Evolutionary conservation across 306 rosid genomes (phyloP).

Genomic region (Citrullus colocynthis): DNA sequence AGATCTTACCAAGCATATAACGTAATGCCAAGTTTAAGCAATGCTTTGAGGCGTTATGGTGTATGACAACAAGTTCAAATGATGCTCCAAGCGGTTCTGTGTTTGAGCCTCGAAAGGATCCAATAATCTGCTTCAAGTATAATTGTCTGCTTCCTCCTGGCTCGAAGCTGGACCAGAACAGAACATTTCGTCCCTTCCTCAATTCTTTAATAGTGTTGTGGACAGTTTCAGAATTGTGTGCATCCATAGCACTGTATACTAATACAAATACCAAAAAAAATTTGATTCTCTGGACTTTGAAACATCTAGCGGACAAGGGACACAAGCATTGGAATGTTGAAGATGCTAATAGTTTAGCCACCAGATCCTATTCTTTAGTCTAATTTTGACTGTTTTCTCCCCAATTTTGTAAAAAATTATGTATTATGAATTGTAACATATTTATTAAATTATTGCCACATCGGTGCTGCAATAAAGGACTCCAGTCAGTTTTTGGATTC

Average conservation of each 20-base stretch:
- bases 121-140: not conserved
- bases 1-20: conserved; percentile 96
- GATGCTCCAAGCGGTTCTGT: conserved; percentile 32
- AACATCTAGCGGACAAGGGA: not conserved
- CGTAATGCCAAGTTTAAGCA: conserved; percentile 94
- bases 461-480: not conserved
- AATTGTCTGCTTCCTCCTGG: not conserved
- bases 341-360: not conserved
- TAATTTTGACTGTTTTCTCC: not conserved
- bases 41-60: conserved; percentile 83
- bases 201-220: not conserved
- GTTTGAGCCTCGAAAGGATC: conserved; percentile 13
- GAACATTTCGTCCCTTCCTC: not conserved
- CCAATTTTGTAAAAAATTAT: not conserved
- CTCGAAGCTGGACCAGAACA: not conserved
- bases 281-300: not conserved
- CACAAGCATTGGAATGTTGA: not conserved
- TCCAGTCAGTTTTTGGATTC: not conserved
- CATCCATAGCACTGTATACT: not conserved
- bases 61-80: conserved; percentile 79
- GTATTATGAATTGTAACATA: not conserved
- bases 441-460: not conserved
- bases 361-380: not conserved
- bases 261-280: not conserved
- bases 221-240: not conserved